Evolutionary conservation across 1,139 yeast species (phyloP).

Genomic region (Scheffersomyces quercinus): DNA sequence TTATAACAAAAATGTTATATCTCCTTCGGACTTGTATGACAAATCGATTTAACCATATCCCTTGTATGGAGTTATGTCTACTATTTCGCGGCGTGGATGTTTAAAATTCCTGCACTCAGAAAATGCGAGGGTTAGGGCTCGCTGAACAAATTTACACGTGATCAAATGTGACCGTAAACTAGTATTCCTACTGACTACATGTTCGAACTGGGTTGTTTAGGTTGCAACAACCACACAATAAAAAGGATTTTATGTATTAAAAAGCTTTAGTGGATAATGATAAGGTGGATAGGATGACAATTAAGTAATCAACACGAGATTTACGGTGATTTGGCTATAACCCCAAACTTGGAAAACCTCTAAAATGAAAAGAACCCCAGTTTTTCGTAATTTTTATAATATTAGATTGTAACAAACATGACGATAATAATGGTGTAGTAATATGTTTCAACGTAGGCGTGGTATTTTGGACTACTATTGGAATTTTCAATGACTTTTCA

Average conservation of each 20-base stretch:
- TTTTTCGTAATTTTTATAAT: not conserved
- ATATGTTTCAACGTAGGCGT: not conserved
- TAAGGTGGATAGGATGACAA: constrained; percentile 2
- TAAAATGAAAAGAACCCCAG: not conserved
- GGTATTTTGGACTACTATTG: not conserved
- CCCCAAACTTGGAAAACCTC: not conserved
- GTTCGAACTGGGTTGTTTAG: not conserved
- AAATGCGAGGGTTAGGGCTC: constrained; percentile 16
- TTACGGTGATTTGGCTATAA: too few species aligned
- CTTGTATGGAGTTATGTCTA: too few species aligned
- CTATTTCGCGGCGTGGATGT: too few species aligned
- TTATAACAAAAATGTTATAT: too few species aligned
- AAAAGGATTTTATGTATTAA: constrained; percentile 10
- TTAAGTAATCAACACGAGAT: not conserved
- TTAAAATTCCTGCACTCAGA: not conserved
- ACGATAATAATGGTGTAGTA: not conserved
- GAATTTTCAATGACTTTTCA: not conserved
- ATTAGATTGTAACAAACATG: not conserved
- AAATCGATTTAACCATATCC: too few species aligned
- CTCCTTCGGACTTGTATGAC: too few species aligned
- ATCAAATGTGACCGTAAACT: not conserved
- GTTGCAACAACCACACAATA: not conserved
- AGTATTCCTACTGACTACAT: not conserved
- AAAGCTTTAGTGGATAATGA: constrained; percentile 6
- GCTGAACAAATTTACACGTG: constrained; percentile 8